These are phyloP conservation scores for Physcomitrellopsis africana DNA, from an alignment of 225 moss, liverwort and hornwort genomes.

Conservation along the genomic window DNA sequence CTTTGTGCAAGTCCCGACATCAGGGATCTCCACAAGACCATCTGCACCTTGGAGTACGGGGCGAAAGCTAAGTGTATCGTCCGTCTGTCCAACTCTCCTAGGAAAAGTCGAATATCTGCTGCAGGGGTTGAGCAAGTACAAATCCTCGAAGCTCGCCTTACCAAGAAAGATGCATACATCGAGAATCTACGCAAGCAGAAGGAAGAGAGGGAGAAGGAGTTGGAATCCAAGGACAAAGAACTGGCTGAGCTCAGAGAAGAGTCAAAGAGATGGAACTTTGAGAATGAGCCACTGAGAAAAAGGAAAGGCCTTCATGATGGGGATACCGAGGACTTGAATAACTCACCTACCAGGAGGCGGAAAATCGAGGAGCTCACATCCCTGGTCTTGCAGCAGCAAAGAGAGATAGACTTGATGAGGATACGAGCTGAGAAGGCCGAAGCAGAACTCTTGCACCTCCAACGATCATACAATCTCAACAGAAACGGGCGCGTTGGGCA, in stretches of 20 bases:
- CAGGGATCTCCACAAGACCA: conserved; percentile 79
- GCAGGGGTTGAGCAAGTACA: conserved; percentile 63
- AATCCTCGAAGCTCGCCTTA: conserved; percentile 65
- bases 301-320: conserved; percentile 60
- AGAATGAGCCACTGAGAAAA: conserved; percentile 46
- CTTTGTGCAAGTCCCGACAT: conserved; percentile 82
- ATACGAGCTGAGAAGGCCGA: conserved; percentile 84
- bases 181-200: conserved; percentile 61
- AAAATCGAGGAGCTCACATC: conserved; percentile 72
- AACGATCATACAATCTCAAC: conserved; percentile 64
- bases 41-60: conserved; percentile 85
- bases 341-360: conserved; percentile 43
- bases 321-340: conserved; percentile 47
- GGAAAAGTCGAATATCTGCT: conserved; percentile 62
- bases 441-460: conserved; percentile 74
- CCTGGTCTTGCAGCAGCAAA: conserved; percentile 62
- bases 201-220: conserved; percentile 55
- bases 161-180: conserved; percentile 75
- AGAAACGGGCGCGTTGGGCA: conserved; percentile 19
- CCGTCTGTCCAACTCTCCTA: conserved; percentile 78
- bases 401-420: conserved; percentile 66
- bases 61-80: conserved; percentile 93
- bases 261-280: conserved; percentile 40
- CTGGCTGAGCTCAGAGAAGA: conserved; percentile 64
- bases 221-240: conserved; percentile 53